A percentile compares a stretch with the other conserved stretches of the same genome.
Evolutionary conservation across 257 asterid genomes (phyloP).

Genomic region (Nicotiana tabacum): DNA sequence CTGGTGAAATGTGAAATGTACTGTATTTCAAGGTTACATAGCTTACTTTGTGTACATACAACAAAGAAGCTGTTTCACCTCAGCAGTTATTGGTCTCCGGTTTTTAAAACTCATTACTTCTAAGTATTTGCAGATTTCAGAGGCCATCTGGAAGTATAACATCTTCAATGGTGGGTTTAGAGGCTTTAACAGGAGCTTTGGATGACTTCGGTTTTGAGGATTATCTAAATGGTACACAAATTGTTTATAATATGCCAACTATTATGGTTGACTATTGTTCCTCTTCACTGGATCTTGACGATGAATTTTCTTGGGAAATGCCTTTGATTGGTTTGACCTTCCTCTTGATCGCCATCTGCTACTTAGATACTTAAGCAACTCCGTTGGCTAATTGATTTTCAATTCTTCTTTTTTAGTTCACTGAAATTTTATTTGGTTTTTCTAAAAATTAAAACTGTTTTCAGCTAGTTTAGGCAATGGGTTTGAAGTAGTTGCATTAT

Average conservation of each 20-base stretch:
- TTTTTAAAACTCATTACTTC: too few species aligned
- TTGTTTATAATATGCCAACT: not conserved
- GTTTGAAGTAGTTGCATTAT: not conserved
- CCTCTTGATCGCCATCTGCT: not conserved
- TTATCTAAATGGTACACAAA: constrained; percentile 58
- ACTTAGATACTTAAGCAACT: not conserved
- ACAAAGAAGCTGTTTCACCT: too few species aligned
- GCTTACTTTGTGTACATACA: too few species aligned
- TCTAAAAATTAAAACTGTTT: not conserved
- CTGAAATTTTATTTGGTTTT: not conserved
- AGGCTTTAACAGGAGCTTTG: constrained; percentile 63
- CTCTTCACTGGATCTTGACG: not conserved
- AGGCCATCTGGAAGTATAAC: constrained; percentile 79
- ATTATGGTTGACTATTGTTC: not conserved
- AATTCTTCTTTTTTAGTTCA: not conserved
- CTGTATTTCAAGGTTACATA: too few species aligned
- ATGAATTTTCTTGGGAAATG: not conserved
- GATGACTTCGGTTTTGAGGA: constrained; percentile 73
- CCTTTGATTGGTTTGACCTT: not conserved
- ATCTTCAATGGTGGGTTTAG: constrained; percentile 72
- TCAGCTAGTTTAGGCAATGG: not conserved
- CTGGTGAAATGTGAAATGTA: too few species aligned
- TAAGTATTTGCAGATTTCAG: constrained; percentile 48
- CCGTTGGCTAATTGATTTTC: not conserved
- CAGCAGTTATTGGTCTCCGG: too few species aligned